Percentiles rank a stretch among this genome's conserved stretches.
Conservation (phyloP, 179 eudicot genomes). For the Beta corolliflora region DNA sequence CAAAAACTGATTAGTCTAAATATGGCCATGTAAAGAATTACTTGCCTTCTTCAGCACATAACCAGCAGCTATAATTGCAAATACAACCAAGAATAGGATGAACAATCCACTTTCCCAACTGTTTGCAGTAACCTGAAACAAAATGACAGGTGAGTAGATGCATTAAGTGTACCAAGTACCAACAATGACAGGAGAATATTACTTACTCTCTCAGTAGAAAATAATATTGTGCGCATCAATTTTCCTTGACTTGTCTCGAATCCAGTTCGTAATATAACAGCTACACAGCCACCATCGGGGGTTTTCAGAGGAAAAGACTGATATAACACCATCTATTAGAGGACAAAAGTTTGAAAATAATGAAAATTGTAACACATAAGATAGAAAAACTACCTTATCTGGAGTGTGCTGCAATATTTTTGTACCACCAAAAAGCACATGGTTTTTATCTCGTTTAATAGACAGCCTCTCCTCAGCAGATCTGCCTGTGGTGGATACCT, state of each 20-base stretch:
- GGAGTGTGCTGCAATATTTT: conserved; percentile 97
- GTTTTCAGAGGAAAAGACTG: conserved; percentile 76
- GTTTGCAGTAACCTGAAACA: conserved; percentile 88
- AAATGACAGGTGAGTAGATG: conserved; percentile 1
- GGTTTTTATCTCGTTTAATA: conserved; percentile 72
- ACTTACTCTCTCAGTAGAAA: conserved; percentile 97
- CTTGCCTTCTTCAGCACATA: conserved; percentile 96
- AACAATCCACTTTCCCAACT: conserved; percentile 99
- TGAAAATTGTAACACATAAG: background rate
- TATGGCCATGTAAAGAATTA: conserved; percentile 11
- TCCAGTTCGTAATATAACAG: conserved; percentile 95
- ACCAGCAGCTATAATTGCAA: conserved; percentile 98
- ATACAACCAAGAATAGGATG: conserved; percentile 89
- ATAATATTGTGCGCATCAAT: conserved; percentile 94
- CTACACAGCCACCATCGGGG: conserved; percentile 99
- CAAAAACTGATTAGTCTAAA: background rate
- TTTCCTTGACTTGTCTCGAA: conserved; percentile 99
- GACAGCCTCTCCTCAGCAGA: conserved; percentile 72
- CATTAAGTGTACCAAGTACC: background rate
- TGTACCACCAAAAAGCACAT: conserved; percentile 96
- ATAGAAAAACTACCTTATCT: conserved; percentile 62
- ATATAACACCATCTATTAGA: conserved; percentile 17
- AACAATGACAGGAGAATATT: conserved; percentile 14
- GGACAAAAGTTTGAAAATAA: background rate
- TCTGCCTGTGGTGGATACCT: conserved; percentile 75